These are phyloP conservation scores for Stachybotrys echinatus DNA, from an alignment of 2,329 filamentous ascomycete genomes.

Conservation along the genomic window DNA sequence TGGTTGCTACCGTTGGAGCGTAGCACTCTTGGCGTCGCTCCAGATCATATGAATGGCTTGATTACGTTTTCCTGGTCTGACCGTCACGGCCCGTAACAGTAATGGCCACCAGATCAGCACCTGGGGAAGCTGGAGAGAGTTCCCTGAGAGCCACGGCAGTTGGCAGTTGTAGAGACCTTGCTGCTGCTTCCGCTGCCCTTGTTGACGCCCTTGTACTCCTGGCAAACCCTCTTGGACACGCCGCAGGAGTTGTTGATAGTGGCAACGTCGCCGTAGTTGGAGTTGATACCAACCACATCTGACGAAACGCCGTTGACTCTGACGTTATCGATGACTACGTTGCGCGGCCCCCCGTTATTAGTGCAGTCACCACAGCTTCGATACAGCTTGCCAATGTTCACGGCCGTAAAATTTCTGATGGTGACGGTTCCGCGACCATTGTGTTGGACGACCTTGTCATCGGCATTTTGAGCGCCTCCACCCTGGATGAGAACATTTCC, in stretches of 20 bases:
- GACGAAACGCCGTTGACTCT: background rate
- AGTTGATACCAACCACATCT: background rate
- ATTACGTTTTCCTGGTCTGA: too few species aligned
- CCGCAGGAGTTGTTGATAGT: slow-evolving; percentile 11
- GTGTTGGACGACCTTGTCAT: slow-evolving; percentile 27
- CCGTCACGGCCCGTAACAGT: too few species aligned
- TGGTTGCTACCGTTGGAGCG: too few species aligned
- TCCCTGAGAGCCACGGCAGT: slow-evolving; percentile 2
- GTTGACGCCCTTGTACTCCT: slow-evolving; percentile 2
- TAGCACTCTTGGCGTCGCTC: too few species aligned
- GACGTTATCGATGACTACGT: background rate
- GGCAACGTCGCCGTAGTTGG: background rate
- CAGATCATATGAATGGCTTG: too few species aligned
- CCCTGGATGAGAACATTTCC: slow-evolving; percentile 15
- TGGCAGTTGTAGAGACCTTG: slow-evolving; percentile 1
- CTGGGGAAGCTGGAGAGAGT: too few species aligned
- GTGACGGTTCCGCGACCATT: slow-evolving; percentile 25
- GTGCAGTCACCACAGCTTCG: slow-evolving; percentile 1
- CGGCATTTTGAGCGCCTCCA: slow-evolving; percentile 24
- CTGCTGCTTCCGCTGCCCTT: slow-evolving; percentile 1
- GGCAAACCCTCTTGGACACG: background rate
- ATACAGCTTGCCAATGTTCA: slow-evolving; percentile 24
- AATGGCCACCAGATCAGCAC: too few species aligned
- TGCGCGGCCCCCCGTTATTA: background rate
- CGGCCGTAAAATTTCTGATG: slow-evolving; percentile 24